phyloP scores from a whole-genome alignment of 2,329 filamentous ascomycete genomes.

The Epichloe aotearoae region DNA sequence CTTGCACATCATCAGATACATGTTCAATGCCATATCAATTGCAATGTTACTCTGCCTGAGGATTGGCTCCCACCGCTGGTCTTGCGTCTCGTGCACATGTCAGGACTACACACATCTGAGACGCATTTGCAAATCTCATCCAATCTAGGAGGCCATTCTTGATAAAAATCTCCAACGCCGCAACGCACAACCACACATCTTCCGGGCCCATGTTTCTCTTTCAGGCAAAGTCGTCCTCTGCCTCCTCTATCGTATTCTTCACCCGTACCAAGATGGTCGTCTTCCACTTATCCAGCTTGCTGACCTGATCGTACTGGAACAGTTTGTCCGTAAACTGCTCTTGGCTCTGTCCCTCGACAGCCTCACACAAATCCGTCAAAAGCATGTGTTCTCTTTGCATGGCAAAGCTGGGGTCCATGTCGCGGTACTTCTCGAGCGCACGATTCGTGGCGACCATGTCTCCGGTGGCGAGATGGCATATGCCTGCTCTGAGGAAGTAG shows the following conservation, averaged over 20 bases:
- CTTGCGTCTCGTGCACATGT: too few species aligned
- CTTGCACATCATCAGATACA: too few species aligned
- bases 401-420: slow-evolving; percentile 65
- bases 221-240: slow-evolving; percentile 30
- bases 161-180: neutral
- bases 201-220: too few species aligned
- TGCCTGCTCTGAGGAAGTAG: slow-evolving; percentile 85
- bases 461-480: slow-evolving; percentile 65
- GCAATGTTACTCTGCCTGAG: too few species aligned
- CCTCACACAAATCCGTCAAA: slow-evolving; percentile 60
- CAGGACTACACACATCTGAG: too few species aligned
- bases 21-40: too few species aligned
- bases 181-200: neutral
- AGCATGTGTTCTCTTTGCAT: slow-evolving; percentile 72
- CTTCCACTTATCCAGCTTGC: slow-evolving; percentile 96
- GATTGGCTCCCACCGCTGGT: too few species aligned
- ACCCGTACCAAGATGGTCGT: slow-evolving; percentile 69
- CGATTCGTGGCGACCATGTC: slow-evolving; percentile 69
- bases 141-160: neutral
- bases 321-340: slow-evolving; percentile 76
- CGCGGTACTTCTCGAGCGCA: slow-evolving; percentile 69
- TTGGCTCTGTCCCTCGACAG: slow-evolving; percentile 65
- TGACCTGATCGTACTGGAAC: slow-evolving; percentile 83
- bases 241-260: slow-evolving; percentile 66
- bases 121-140: neutral